Conservation (phyloP, 305 asterid species). For the Solanum chacoense region DNA sequence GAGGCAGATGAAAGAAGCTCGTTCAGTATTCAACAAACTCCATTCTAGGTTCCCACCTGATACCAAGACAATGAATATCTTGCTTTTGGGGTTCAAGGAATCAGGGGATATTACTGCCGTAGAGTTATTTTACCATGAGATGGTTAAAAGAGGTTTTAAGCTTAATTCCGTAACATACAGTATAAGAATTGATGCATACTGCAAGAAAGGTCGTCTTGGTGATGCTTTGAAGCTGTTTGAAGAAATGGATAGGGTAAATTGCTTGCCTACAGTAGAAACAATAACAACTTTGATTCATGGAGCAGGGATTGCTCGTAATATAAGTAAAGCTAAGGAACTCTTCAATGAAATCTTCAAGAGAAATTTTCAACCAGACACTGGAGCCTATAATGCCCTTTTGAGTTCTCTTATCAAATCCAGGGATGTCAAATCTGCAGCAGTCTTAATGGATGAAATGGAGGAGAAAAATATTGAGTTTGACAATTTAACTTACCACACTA, state of each 20-base stretch:
- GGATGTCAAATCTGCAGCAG: slow-evolving; percentile 46
- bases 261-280: slow-evolving; percentile 54
- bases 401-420: slow-evolving; percentile 50
- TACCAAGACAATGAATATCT: slow-evolving; percentile 81
- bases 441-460: slow-evolving; percentile 66
- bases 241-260: slow-evolving; percentile 57
- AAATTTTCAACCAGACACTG: slow-evolving; percentile 43
- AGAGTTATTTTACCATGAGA: slow-evolving; percentile 86
- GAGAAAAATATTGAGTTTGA: slow-evolving; percentile 39
- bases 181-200: slow-evolving; percentile 68
- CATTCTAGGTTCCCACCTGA: slow-evolving; percentile 52
- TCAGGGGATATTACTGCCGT: slow-evolving; percentile 74
- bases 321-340: slow-evolving; percentile 46
- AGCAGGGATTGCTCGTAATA: slow-evolving; percentile 74
- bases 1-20: slow-evolving; percentile 83
- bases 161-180: slow-evolving; percentile 58
- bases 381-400: slow-evolving; percentile 74
- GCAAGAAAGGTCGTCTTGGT: slow-evolving; percentile 60
- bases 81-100: slow-evolving; percentile 88
- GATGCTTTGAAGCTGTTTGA: slow-evolving; percentile 71
- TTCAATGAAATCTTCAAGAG: slow-evolving; percentile 44
- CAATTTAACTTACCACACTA: slow-evolving; percentile 61
- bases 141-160: slow-evolving; percentile 80
- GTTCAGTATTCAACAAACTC: slow-evolving; percentile 69
- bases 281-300: slow-evolving; percentile 87